These are phyloP conservation scores for Dysphania ambrosioides DNA, from an alignment of 148 eudicot genomes.

Conservation along the genomic window DNA sequence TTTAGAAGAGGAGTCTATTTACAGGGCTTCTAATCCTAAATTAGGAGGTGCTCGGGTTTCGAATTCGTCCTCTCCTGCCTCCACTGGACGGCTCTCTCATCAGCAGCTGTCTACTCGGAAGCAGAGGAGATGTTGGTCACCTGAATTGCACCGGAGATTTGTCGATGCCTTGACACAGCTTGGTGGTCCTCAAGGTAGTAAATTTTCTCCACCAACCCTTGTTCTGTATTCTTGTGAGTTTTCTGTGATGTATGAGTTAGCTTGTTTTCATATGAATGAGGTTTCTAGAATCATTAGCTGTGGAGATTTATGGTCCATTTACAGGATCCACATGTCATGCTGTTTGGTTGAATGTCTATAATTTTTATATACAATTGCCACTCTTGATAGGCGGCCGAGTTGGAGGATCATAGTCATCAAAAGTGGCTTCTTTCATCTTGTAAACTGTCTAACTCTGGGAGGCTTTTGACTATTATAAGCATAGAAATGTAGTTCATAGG, in stretches of 20 bases:
- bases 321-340: not conserved
- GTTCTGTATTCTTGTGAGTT: no score
- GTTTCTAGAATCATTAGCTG: not conserved
- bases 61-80: constrained; percentile 25
- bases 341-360: not conserved
- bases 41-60: constrained; percentile 17
- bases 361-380: no score
- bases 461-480: no score
- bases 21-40: constrained; percentile 35
- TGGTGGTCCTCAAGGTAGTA: constrained; percentile 79
- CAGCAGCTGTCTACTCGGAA: constrained; percentile 50
- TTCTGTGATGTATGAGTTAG: not conserved
- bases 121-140: constrained; percentile 87
- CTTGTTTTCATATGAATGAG: not conserved
- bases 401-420: no score
- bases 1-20: constrained; percentile 29
- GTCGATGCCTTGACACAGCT: constrained; percentile 69
- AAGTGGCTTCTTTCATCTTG: no score
- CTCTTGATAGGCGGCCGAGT: no score
- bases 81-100: constrained; percentile 18
- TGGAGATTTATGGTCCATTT: not conserved
- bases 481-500: no score
- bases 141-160: constrained; percentile 73
- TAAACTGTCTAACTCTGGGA: no score
- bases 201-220: not conserved